Evolutionary conservation across 176 grass and related monocot species (phyloP).

Genomic region (Raddia guianensis): DNA sequence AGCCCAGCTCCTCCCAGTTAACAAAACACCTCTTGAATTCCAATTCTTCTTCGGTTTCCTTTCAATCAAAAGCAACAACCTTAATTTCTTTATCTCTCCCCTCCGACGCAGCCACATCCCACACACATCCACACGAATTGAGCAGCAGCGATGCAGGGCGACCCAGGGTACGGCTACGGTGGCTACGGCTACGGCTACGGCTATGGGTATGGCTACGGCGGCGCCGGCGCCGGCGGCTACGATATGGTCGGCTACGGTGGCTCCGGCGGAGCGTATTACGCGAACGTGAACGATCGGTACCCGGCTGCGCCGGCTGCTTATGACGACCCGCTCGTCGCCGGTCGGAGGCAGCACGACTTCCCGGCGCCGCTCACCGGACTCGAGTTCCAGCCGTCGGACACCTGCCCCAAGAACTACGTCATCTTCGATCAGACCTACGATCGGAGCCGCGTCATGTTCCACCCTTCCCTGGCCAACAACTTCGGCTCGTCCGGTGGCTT

Average conservation of each 20-base stretch:
- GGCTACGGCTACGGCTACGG: slow-evolving; percentile 37
- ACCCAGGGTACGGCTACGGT: slow-evolving; percentile 57
- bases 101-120: neutral
- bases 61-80: neutral
- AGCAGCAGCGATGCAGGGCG: slow-evolving; percentile 62
- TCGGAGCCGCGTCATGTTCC: slow-evolving; percentile 92
- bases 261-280: slow-evolving; percentile 44
- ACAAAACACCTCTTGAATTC: neutral
- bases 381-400: slow-evolving; percentile 89
- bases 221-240: slow-evolving; percentile 39
- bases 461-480: slow-evolving; percentile 78
- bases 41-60: slow-evolving; percentile 14
- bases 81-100: neutral
- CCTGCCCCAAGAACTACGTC: slow-evolving; percentile 92
- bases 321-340: slow-evolving; percentile 53
- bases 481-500: slow-evolving; percentile 47
- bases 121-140: neutral
- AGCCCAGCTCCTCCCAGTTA: neutral
- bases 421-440: slow-evolving; percentile 91
- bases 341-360: slow-evolving; percentile 62
- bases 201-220: slow-evolving; percentile 25
- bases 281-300: slow-evolving; percentile 50
- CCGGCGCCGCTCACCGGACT: slow-evolving; percentile 72
- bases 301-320: slow-evolving; percentile 48
- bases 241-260: slow-evolving; percentile 51